Evolutionary conservation across 805 yeast species (phyloP), one percentile per base, ranked within the genome.

Genomic region (Saccharomycopsis fodiens): DNA sequence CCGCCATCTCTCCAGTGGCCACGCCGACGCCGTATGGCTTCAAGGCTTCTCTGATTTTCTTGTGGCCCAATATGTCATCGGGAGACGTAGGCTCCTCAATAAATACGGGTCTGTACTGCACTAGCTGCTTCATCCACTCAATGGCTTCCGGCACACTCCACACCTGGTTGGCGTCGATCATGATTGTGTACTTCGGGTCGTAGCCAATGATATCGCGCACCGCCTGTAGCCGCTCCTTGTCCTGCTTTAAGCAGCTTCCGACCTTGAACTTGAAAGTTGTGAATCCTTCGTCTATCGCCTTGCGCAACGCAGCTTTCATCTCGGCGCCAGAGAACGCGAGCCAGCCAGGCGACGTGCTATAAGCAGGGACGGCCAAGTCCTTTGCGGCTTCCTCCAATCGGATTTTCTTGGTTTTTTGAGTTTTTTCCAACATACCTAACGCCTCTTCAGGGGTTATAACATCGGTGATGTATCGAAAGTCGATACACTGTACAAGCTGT

Each of bases 341-440:
- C 71, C 71, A 66, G 15, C 71, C 71, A 5, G 71, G 69, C 16
- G 68, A 60, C 10, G 71, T 66, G 17, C 70, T 65, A 50, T 66
- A 66, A 2, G 66, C 67, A 3, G 69, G 71, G 12, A 66, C 71
- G 1, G 69, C 70, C 10, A 46, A 45, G 48, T 63, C 57, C 23
- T 54, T 52, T 20, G 52, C 39, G 3, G 69, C 69, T 17, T 62
- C 62, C 39, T 57, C 30, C n/a, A 64, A 20, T 41, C 68, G 50
- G 29, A 51, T 50, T 38, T 54, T 59, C 51, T 66, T 66, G 8
- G 63, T 66, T 1, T 35, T 42, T 21, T 54, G 56, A 6, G 62
- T 55, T 35, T 57, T 50, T 41, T 53, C 54, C 32, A 67, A 55
- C 42, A 66, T 48, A 15, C 44, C 56, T 8, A 66, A 42, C 1